A percentile compares a stretch with the other conserved stretches of the same genome.
These are phyloP conservation scores for Trichophaea hybrida DNA, from an alignment of 2,329 filamentous ascomycete genomes.

Conservation along the genomic window DNA sequence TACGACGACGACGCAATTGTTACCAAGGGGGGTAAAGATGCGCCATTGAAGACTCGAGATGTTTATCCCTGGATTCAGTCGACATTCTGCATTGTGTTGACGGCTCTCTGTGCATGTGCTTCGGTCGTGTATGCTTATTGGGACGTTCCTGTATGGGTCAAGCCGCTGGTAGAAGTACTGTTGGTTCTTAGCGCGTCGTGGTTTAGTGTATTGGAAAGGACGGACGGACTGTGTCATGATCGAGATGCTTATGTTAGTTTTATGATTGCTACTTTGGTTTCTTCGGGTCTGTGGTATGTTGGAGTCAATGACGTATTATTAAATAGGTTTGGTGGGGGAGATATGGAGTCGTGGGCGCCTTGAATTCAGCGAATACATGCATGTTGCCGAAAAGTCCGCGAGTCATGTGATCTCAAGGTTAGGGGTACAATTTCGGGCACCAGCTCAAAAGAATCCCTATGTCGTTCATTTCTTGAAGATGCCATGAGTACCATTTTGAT, in stretches of 20 bases:
- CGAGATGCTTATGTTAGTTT: not conserved
- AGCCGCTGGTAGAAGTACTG: not conserved
- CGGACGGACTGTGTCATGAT: not conserved
- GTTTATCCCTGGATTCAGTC: not conserved
- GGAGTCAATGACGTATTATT: not conserved
- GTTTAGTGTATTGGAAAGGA: not conserved
- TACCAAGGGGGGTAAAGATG: not conserved
- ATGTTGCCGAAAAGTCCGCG: too few relatives aligned
- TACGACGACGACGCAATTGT: not conserved
- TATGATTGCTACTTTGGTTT: conserved; percentile 1
- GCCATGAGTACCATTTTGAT: too few relatives aligned
- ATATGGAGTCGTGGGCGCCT: too few relatives aligned
- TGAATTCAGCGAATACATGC: too few relatives aligned
- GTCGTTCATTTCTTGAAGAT: too few relatives aligned
- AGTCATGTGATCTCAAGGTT: too few relatives aligned
- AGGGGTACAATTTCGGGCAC: too few relatives aligned
- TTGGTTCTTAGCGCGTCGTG: not conserved
- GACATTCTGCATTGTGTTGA: not conserved
- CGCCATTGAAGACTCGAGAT: not conserved
- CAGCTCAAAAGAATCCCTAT: too few relatives aligned
- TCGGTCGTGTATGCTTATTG: not conserved
- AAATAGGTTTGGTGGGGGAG: too few relatives aligned
- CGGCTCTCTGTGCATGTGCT: not conserved
- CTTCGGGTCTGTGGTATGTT: conserved; percentile 1
- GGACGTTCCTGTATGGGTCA: not conserved